These are phyloP conservation scores for Globisporangium iwayamae DNA, from an alignment of 352 stramenopile species.

Conservation along the genomic window DNA sequence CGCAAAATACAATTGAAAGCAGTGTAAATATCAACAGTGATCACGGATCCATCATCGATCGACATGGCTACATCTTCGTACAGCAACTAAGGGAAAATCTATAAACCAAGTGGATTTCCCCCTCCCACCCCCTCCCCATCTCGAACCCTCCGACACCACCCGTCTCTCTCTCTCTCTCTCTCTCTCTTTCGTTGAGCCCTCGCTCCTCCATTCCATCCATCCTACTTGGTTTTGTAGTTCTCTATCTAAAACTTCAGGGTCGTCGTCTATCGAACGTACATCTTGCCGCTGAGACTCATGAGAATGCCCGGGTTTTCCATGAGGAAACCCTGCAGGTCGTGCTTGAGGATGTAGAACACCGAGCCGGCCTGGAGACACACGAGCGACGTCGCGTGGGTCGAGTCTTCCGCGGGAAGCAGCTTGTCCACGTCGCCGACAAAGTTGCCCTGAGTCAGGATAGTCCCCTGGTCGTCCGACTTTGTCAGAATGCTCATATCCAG, in stretches of 20 bases:
- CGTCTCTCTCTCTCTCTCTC: background rate
- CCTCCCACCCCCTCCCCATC: too few relatives aligned
- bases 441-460: constrained; percentile 43
- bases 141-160: background rate
- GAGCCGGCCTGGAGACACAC: constrained; percentile 47
- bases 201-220: background rate
- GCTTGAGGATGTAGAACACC: constrained; percentile 61
- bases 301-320: constrained; percentile 74
- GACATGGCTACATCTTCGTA: background rate
- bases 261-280: constrained; percentile 36
- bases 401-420: constrained; percentile 51
- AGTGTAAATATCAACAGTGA: background rate
- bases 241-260: constrained; percentile 2
- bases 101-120: background rate
- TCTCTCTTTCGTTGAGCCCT: background rate
- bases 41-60: too few relatives aligned
- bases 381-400: constrained; percentile 53
- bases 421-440: constrained; percentile 75
- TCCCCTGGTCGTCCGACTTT: constrained; percentile 40
- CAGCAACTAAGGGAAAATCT: background rate
- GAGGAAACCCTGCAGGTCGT: constrained; percentile 67
- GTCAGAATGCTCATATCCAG: constrained; percentile 50
- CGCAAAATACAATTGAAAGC: background rate
- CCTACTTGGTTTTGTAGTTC: constrained; percentile 2
- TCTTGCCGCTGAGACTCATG: constrained; percentile 60